phyloP scores from a whole-genome alignment of 345 rosid genomes.

The Populus deltoides region DNA sequence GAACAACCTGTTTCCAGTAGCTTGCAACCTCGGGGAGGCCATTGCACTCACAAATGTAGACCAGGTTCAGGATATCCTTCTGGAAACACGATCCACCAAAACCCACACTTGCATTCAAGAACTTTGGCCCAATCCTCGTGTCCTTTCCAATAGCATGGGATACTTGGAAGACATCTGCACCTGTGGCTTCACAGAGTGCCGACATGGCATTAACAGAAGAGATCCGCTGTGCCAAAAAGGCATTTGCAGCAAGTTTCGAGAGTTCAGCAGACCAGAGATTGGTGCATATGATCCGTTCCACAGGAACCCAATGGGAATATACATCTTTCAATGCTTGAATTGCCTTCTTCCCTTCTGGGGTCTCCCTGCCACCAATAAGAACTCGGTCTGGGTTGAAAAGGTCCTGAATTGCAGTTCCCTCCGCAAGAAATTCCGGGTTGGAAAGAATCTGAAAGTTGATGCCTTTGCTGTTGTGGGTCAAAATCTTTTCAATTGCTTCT shows the following conservation, averaged over 20 bases:
- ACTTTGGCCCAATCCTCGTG: slow-evolving; percentile 28
- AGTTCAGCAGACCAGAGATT: slow-evolving; percentile 36
- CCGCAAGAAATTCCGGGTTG: slow-evolving; percentile 33
- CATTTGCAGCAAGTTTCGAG: slow-evolving; percentile 32
- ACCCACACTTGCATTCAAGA: slow-evolving; percentile 34
- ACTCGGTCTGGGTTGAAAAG: slow-evolving; percentile 30
- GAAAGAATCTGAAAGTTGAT: slow-evolving; percentile 32
- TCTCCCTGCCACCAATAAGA: slow-evolving; percentile 33
- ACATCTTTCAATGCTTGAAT: slow-evolving; percentile 25
- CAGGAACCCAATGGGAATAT: slow-evolving; percentile 35
- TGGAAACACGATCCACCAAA: slow-evolving; percentile 32
- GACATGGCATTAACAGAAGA: slow-evolving; percentile 29
- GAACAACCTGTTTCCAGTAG: slow-evolving; percentile 33
- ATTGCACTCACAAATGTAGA: slow-evolving; percentile 30
- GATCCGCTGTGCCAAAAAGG: slow-evolving; percentile 29
- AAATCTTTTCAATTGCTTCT: slow-evolving; percentile 31
- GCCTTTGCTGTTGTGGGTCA: slow-evolving; percentile 29
- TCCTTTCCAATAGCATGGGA: slow-evolving; percentile 31
- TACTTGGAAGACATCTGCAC: slow-evolving; percentile 29
- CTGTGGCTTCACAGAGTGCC: slow-evolving; percentile 27
- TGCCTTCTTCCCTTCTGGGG: slow-evolving; percentile 24
- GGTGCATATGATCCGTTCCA: slow-evolving; percentile 27
- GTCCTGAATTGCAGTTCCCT: slow-evolving; percentile 34
- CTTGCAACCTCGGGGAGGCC: slow-evolving; percentile 28
- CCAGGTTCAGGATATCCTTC: slow-evolving; percentile 30